Evolutionary conservation across 176 grass and related monocot genomes (phyloP), one percentile per base, ranked within the genome.

Genomic region (Rhynchospora tenuis): DNA sequence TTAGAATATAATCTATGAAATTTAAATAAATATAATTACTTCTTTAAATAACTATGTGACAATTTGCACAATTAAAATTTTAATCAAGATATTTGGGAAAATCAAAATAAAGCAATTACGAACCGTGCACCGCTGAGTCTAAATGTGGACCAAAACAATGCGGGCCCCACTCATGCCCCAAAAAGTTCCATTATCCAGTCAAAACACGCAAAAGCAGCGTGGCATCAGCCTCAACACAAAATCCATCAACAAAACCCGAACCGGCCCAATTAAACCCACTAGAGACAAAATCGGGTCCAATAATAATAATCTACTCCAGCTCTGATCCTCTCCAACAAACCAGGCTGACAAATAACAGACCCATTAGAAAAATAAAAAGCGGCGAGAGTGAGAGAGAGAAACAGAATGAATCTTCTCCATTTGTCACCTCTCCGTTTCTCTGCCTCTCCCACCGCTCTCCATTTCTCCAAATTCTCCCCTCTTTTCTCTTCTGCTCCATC

Each of bases 381-480:
- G 56, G 15, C 3, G 58, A 60, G 56, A 71, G 42, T 8, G 31
- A 19, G 67, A 71, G 33, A 60, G 28, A 57, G 50, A 57, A 26
- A 82, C 69, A 76, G 85, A 85, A 88, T 93, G 88, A 38, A 38
- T 38, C 86, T 92, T 24, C 82, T 83, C 57, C 84, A 78, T 65
- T 78, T 85, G 73, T 59, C 83, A 64, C 81, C 79, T 62, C 55
- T 73, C 88, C 81, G 26, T 73, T 74, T 75, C 83, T 29, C 85
- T 15, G 66, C 77, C 82, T 29, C 77, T 70, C 33, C 86, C 65
- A 58, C 59, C 33, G 62, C n/a, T 29, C 64, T 71, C 84, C 58
- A 52, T 76, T 83, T 83, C 56, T 16, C 59, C 52, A 44, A 28
- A 58, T 79, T 52, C 16, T 9, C 27, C 38, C 69, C 20, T 50